These are phyloP conservation scores for Populus hybrid DNA, from an alignment of 441 rosid genomes.

Conservation along the genomic window DNA sequence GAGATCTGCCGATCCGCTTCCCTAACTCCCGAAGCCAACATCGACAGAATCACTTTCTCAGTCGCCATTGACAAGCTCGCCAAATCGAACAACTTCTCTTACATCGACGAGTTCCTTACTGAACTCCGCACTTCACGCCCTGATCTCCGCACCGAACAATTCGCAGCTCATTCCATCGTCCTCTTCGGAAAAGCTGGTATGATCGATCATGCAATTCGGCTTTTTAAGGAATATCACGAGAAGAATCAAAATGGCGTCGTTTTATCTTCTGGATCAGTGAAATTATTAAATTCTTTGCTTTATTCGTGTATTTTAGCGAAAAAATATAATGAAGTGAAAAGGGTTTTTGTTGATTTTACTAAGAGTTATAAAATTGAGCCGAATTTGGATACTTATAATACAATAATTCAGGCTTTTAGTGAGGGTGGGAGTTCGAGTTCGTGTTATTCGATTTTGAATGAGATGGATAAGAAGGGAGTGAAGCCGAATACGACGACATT, in stretches of 20 bases:
- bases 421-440: constrained; percentile 65
- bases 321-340: constrained; percentile 50
- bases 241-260: constrained; percentile 8
- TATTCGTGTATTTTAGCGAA: constrained; percentile 60
- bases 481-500: constrained; percentile 49
- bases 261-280: constrained; percentile 37
- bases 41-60: constrained; percentile 66
- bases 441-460: constrained; percentile 52
- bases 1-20: constrained; percentile 76
- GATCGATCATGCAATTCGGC: constrained; percentile 54
- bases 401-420: constrained; percentile 56
- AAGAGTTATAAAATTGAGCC: constrained; percentile 48
- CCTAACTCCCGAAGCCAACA: constrained; percentile 53
- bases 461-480: constrained; percentile 66
- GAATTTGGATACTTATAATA: constrained; percentile 56
- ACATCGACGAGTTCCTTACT: constrained; percentile 48
- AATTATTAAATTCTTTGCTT: constrained; percentile 56
- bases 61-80: constrained; percentile 57
- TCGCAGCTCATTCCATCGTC: constrained; percentile 56
- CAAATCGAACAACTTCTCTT: constrained; percentile 42
- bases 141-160: constrained; percentile 57
- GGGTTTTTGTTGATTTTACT: constrained; percentile 64
- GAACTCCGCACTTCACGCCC: constrained; percentile 48
- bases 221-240: constrained; percentile 50
- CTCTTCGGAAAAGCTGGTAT: constrained; percentile 76